Evolutionary conservation across 2,329 filamentous ascomycete species (phyloP), one percentile per base, ranked within the genome.

Genomic region (Sporothrix protearum): DNA sequence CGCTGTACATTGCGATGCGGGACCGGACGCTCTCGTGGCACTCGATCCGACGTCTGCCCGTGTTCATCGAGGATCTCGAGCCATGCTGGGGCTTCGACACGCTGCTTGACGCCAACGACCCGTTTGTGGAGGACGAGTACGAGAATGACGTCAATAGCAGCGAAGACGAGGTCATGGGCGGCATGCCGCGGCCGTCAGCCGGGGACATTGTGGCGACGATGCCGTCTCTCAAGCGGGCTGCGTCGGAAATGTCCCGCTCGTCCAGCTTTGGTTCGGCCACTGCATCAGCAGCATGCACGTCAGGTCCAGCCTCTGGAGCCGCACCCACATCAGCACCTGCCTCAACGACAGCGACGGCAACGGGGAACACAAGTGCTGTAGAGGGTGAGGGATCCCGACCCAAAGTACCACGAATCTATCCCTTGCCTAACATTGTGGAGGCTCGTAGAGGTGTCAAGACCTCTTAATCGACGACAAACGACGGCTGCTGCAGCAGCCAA

Each of bases 1-100:
- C 86, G 25, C 78, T 89, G 16, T 89, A 89, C 75, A 87, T 89
- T 71, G 85, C 86, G 71, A 86, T 88, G 85, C 80, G 81, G 14
- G 76, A 81, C 6, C 83, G 86, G 71, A 84, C 83, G 7, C 80
- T 89, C n/a, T 86, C 85, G 1, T 89, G 87, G 87, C 81, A 84
- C 72, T 83, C 82, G 45, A 78, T 89, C 39, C 81, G 81, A 70
- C 79, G 82, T 45, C 81, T 84, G 3, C 83, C 84, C 0, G 80
- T 84, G 2, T 85, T 83, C 73, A 78, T 86, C 7, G 81, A 85
- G 14, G 86, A 86, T 1, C 80, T 89, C 0, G 87, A 89, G 74
- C 81, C 81, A 3, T 83, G 84, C 74, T 89, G 87, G 87, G 81
- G 78, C 0, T 82, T 83, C 71, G 86, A 89, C 71, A 75, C 78